These are phyloP conservation scores for Coemansia sp. DNA, from an alignment of 192 early-diverging fungal species.

Conservation along the genomic window DNA sequence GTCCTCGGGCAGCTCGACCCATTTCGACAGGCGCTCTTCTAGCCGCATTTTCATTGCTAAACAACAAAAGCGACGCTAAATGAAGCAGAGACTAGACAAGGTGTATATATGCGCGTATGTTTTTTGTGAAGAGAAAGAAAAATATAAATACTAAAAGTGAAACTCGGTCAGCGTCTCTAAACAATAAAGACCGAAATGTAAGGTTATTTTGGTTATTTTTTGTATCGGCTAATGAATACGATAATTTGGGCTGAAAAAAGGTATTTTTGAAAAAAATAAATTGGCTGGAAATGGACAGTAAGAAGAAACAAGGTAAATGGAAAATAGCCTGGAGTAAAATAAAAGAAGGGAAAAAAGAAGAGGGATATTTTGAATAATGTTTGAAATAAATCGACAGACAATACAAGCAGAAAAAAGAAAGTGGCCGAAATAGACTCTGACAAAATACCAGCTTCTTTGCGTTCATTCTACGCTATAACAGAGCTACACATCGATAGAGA, in stretches of 20 bases:
- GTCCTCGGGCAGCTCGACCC: constrained; percentile 46
- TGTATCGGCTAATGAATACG: background rate
- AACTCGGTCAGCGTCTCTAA: background rate
- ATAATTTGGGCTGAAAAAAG: background rate
- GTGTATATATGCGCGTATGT: background rate
- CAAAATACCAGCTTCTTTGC: background rate
- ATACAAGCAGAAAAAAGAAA: background rate
- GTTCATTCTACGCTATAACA: background rate
- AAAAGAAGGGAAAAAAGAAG: background rate
- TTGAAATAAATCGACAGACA: background rate
- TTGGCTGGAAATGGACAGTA: background rate
- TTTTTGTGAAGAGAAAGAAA: too few species aligned
- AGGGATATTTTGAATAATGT: background rate
- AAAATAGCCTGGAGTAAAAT: constrained; percentile 2
- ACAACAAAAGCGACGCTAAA: background rate
- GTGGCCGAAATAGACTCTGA: constrained; percentile 4
- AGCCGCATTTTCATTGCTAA: constrained; percentile 25
- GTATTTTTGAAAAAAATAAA: background rate
- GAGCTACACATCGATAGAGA: background rate
- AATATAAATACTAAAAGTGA: too few species aligned
- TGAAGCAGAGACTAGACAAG: background rate
- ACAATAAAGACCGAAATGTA: background rate
- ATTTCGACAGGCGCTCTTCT: constrained; percentile 41
- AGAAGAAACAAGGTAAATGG: background rate
- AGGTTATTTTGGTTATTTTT: constrained; percentile 3